A percentile compares a stretch with the other conserved stretches of the same genome.
Conservation (phyloP, 257 asterid genomes). For the Nicotiana otophora region DNA sequence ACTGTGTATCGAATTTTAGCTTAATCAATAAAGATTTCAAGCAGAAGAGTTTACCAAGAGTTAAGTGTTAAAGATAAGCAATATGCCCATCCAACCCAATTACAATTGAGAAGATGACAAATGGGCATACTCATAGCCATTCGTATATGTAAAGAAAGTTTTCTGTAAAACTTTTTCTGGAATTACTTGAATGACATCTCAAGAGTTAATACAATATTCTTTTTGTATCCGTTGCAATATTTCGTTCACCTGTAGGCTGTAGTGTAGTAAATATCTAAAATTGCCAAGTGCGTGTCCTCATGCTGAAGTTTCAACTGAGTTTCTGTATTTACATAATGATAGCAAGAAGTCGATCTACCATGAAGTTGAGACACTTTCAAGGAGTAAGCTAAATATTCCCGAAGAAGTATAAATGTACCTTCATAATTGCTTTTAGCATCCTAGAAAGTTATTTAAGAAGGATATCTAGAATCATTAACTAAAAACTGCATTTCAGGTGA, state of each 20-base stretch:
- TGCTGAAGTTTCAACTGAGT: neutral
- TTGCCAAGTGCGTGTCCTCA: neutral
- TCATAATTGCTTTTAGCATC: no score
- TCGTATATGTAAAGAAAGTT: neutral
- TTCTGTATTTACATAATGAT: neutral
- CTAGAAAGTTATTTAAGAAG: no score
- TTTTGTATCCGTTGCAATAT: neutral
- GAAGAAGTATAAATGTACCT: no score
- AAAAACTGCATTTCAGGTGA: no score
- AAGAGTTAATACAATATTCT: neutral
- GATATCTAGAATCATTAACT: no score
- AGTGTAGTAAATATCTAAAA: neutral
- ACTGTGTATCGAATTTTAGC: neutral
- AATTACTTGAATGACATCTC: neutral
- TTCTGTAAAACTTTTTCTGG: neutral
- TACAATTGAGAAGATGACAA: neutral
- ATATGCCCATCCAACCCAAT: neutral
- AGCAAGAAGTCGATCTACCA: neutral
- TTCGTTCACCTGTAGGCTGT: neutral
- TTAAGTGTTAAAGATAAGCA: neutral
- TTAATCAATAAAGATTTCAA: neutral
- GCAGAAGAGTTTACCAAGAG: neutral
- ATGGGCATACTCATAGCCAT: neutral
- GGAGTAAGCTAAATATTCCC: no score
- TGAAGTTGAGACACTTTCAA: no score